Evolutionary conservation across 1,284 basidiomycete species (phyloP), one percentile per base, ranked within the genome.

Genomic region (Pseudozyma hubeiensis): DNA sequence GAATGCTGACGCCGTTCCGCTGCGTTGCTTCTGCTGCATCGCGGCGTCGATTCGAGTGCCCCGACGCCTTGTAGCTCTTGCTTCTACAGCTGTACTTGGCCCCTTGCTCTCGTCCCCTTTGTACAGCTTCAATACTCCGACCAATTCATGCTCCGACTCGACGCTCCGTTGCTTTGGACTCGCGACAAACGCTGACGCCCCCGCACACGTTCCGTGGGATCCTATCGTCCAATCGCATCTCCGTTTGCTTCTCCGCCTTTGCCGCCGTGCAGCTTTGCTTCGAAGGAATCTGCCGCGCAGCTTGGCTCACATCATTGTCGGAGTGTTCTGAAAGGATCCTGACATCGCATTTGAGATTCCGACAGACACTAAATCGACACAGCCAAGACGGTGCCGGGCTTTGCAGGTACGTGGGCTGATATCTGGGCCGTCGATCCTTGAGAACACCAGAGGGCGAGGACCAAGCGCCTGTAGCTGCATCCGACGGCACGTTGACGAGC

Each of bases 221-320:
- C 24, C 2, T 24, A 24, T 24, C 24, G 24, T 24, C 24, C 24
- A 24, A 4, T 9, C 19, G 41, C 7, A 34, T 43, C 41, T 53
- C 51, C 51, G 51, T 41, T 44, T 53, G 31, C 14, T 51, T 46
- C 43, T 49, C 63, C 63, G 63, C 56, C 56, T 59, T 24, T 53
- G 54, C 63, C 63, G 63, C 63, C 52, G 53, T 43, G 48, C 39
- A 53, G 45, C 24, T 57, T 53, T 45, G 37, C 17, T 58, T 45
- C 48, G 19, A 31, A 39, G 53, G 55, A 64, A 57, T 64, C 40
- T 58, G 24, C 30, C 35, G 54, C 54, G 55, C 62, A 64, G 17
- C 40, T 41, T 41, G 40, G 43, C 43, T 29, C 43, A 8, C 44
- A 19, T 40, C 35, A 19, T 40, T 37, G 49, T 50, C 49, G 35